phyloP scores from a whole-genome alignment of 2,329 filamentous ascomycete species.

The Huntiella savannae region DNA sequence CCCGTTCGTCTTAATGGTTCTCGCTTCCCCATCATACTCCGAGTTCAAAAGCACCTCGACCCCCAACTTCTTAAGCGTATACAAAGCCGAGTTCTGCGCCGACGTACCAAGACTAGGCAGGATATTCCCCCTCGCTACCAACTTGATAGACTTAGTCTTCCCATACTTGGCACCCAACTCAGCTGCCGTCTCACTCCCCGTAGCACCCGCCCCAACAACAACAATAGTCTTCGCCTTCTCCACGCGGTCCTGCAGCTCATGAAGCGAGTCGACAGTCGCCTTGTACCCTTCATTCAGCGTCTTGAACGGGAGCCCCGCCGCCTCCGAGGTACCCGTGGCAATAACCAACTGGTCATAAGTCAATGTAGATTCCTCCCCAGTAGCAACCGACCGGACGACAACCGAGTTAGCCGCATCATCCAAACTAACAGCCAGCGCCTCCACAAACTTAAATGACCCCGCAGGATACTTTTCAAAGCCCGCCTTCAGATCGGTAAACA shows the following conservation, averaged over 20 bases:
- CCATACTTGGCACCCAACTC: conserved; percentile 20
- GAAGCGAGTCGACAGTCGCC: conserved; percentile 23
- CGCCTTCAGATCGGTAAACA: conserved; percentile 20
- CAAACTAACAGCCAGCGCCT: conserved; percentile 27
- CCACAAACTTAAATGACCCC: conserved; percentile 31
- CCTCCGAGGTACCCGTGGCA: conserved; percentile 20
- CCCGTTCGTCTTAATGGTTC: conserved; percentile 13
- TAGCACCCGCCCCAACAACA: conserved; percentile 21
- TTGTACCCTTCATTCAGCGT: conserved; percentile 21
- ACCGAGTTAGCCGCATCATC: conserved; percentile 25
- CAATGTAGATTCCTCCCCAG: conserved; percentile 16
- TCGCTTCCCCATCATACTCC: conserved; percentile 18
- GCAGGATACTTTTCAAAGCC: conserved; percentile 29
- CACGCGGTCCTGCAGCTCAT: conserved; percentile 21
- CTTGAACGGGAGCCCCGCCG: conserved; percentile 28
- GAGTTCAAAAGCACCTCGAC: conserved; percentile 23
- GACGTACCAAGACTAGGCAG: conserved; percentile 12
- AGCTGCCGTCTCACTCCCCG: conserved; percentile 21
- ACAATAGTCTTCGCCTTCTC: conserved; percentile 19
- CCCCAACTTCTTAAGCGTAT: conserved; percentile 25
- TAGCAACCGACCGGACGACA: conserved; percentile 20
- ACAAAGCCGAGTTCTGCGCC: conserved; percentile 22
- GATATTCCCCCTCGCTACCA: conserved; percentile 10
- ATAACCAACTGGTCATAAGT: conserved; percentile 34
- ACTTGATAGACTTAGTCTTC: conserved; percentile 15